Evolutionary conservation across 495 filamentous ascomycete species (phyloP), one percentile per base, ranked within the genome.

Genomic region (Zalerion maritima): DNA sequence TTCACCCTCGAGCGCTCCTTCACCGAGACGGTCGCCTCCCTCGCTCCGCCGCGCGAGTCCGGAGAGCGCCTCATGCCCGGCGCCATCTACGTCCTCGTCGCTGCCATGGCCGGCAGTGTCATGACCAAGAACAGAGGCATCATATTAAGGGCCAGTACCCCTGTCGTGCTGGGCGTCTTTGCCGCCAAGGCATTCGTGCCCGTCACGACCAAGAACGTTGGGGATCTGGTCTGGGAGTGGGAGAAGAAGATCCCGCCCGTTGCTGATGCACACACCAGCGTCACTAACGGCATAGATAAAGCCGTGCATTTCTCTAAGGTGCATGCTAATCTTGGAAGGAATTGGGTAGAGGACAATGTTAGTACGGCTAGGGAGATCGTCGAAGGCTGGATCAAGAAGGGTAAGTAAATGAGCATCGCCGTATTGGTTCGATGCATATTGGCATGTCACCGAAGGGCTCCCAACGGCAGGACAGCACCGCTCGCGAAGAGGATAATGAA

Each of bases 71-170:
- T 96, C 10, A 69, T 92, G 47, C 89, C 89, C 15, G 83, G 85
- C 4, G 53, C 71, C 21, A 65, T 94, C 36, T 94, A 94, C 58
- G 82, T 93, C 20, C 71, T 93, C 9, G 83, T 97, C 2, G 71
- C 83, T 7, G 73, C 80, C 35, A 93, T 97, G 84, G 78, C 86
- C 18, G 86, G 86, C 38, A 79, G 71, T 40, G 94, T 97, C 46
- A 58, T 92, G 17, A 67, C 79, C 24, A 70, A 89, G 29, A 89
- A 91, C 60, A 71, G 87, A 24, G 81, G 78, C 40, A 61, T 94
- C 23, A 49, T 92, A 34, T 60, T 96, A 15, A 70, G 87, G 24
- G 69, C 70, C 21, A 55, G 70, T 9, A 63, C 78, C 3, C 89
- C 81, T 11, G 45, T 82, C 11, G 70, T 68, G 14, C 67, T 87